Evolutionary conservation across 2,329 filamentous ascomycete species (phyloP), one percentile per base, ranked within the genome.

Genomic region (Ophiostoma ulmi): DNA sequence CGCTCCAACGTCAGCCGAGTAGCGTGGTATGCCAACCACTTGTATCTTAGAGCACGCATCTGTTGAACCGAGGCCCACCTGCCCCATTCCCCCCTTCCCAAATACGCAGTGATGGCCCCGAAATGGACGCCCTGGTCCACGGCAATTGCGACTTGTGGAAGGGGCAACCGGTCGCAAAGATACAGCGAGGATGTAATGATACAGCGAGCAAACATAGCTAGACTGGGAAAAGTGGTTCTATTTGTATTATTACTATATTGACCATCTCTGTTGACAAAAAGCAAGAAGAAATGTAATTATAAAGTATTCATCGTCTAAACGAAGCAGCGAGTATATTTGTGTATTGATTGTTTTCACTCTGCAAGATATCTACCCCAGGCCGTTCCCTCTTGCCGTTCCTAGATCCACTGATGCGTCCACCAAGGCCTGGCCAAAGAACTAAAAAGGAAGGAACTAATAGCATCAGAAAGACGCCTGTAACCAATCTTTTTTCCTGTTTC

Each of bases 391-490:
- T 48, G 44, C 44, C 44, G 44, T n/a, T 48, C n/a, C 5, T 48
- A 20, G 44, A 48, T 4, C 44, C 44, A 48, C 44, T 48, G 44
- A 31, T 31, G 31, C 31, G 31, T 31, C 31, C 31, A 20, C 41
- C 44, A 48, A 20, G 7, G 44, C 17, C 7, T 61, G 55, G 31
- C 31, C 31, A 31, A 61, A 61, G 26, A 58, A 58, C n/a, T 10
- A 26, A 63, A 36, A 7, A 64, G 26, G 26, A 64, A 64, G 31
- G 31, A 58, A 58, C 52, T 26, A 58, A 26, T 22, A 58, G 22
- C 67, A 69, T 58, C 66, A 65, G 67, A 44, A 48, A 48, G 44
- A 48, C 61, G 61, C 64, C 70, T 58, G 22, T 41, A 69, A 61
- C 61, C 38, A 38, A 67, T 48, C 58, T 55, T 48, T 31, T 71